Evolutionary conservation across 2,329 filamentous ascomycete genomes (phyloP).

Genomic region (Penicillium hordei): DNA sequence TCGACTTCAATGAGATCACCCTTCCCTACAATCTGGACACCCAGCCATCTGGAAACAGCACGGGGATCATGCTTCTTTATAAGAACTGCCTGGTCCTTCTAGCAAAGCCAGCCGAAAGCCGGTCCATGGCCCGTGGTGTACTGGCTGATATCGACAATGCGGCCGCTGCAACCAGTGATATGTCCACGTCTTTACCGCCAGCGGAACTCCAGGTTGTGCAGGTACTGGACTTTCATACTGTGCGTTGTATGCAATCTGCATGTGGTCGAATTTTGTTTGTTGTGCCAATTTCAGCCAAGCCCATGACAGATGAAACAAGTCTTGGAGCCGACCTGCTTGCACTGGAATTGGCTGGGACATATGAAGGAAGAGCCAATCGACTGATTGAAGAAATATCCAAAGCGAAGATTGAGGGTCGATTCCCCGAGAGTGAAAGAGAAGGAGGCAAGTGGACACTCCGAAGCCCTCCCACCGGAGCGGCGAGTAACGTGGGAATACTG

Average conservation of each 20-base stretch:
- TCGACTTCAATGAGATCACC: constrained; percentile 74
- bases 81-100: constrained; percentile 77
- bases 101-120: constrained; percentile 64
- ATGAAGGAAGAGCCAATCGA: constrained; percentile 73
- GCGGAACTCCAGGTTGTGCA: constrained; percentile 75
- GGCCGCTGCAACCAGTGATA: constrained; percentile 52
- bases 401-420: constrained; percentile 80
- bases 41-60: constrained; percentile 46
- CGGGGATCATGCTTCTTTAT: constrained; percentile 79
- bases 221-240: constrained; percentile 66
- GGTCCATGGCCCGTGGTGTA: constrained; percentile 71
- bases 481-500: constrained; percentile 56
- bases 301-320: constrained; percentile 20
- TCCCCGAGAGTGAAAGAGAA: constrained; percentile 80
- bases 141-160: constrained; percentile 83
- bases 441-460: constrained; percentile 77
- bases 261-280: constrained; percentile 43
- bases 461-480: constrained; percentile 58
- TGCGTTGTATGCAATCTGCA: constrained; percentile 62
- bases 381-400: constrained; percentile 84
- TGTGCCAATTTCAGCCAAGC: constrained; percentile 29
- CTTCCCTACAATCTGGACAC: constrained; percentile 64
- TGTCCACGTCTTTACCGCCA: constrained; percentile 30
- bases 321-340: constrained; percentile 55
- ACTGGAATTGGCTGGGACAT: constrained; percentile 70